Evolutionary conservation across 2,329 filamentous ascomycete species (phyloP), one percentile per base, ranked within the genome.

Genomic region (Microdochium nivale): DNA sequence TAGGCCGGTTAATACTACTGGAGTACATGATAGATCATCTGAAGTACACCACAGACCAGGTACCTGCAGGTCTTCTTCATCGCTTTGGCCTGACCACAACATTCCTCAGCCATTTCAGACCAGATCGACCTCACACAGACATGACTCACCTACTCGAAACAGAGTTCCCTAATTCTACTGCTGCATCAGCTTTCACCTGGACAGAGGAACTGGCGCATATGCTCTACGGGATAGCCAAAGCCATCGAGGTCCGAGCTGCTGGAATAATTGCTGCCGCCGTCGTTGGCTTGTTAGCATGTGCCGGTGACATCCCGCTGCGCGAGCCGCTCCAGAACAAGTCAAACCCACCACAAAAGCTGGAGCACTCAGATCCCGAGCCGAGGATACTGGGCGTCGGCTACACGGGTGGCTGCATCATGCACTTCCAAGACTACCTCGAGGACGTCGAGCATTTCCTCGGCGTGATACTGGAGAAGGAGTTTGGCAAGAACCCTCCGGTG

Each of bases 401-500:
- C 62, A 90, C 88, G 0, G 88, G 88, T 30, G 86, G 87, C 7
- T 90, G 87, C 61, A 91, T 91, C 53, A 80, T 83, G n/a, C 82
- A 88, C 60, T 90, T 90, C 60, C 87, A 88, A 48, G 78, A 87
- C 58, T 90, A 88, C 66, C 72, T 88, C 43, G 68, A 72, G 46
- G 84, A 86, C 59, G 89, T 85, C 56, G 86, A 90, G 65, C 61
- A 68, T 14, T 87, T 87, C 61, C 74, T 91, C 49, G 82, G 89
- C 59, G 63, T 67, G 23, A 69, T 82, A 11, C 58, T 82, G 50
- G 58, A 60, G 16, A 55, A 62, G 25, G 72, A 75, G 49, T 74
- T 73, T 49, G 63, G 62, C 3, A 54, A 59, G 1, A 44, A 58
- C 9, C 59, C 64, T 2, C 68, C 70, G 2, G 59, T 76, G 21